These are phyloP conservation scores for Sugiyamaella mastotermitis DNA, from an alignment of 805 yeast genomes.

Conservation along the genomic window DNA sequence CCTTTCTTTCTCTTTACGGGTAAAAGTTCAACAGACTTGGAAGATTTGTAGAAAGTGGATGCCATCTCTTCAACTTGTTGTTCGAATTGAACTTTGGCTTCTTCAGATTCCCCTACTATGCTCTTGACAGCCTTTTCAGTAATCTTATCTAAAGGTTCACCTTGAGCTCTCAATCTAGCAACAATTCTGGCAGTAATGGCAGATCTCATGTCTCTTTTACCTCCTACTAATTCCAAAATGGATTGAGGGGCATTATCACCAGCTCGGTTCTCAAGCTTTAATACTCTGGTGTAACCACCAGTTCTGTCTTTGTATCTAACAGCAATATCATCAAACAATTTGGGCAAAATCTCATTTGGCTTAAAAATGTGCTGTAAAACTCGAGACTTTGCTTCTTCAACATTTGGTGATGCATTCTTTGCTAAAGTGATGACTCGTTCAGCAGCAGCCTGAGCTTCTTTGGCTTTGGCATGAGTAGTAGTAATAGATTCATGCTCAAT, in stretches of 20 bases:
- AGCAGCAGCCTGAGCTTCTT: slow-evolving; percentile 55
- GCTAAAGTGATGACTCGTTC: slow-evolving; percentile 61
- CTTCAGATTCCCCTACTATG: slow-evolving; percentile 39
- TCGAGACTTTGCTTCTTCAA: slow-evolving; percentile 19
- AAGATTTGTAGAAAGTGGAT: slow-evolving; percentile 34
- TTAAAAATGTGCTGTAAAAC: slow-evolving; percentile 42
- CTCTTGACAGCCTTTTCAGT: slow-evolving; percentile 54
- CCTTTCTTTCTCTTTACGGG: slow-evolving; percentile 6
- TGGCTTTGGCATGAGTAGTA: slow-evolving; percentile 73
- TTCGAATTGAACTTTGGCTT: slow-evolving; percentile 50
- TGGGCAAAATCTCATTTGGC: slow-evolving; percentile 49
- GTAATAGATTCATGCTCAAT: slow-evolving; percentile 65
- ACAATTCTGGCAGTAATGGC: slow-evolving; percentile 78
- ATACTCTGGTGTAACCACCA: slow-evolving; percentile 83
- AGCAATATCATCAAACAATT: slow-evolving; percentile 58
- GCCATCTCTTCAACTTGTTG: slow-evolving; percentile 58
- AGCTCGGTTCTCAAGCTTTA: slow-evolving; percentile 75
- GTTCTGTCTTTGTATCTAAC: slow-evolving; percentile 55
- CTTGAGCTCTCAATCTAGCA: slow-evolving; percentile 70
- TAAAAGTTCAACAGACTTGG: slow-evolving; percentile 5
- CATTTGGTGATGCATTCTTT: slow-evolving; percentile 31
- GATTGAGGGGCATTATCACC: slow-evolving; percentile 92
- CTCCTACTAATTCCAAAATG: slow-evolving; percentile 79
- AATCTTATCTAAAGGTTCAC: slow-evolving; percentile 43
- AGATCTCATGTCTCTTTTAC: slow-evolving; percentile 61